Base-by-base conservation (phyloP, 2,329 filamentous ascomycete genomes). In the Alternaria viburni region DNA sequence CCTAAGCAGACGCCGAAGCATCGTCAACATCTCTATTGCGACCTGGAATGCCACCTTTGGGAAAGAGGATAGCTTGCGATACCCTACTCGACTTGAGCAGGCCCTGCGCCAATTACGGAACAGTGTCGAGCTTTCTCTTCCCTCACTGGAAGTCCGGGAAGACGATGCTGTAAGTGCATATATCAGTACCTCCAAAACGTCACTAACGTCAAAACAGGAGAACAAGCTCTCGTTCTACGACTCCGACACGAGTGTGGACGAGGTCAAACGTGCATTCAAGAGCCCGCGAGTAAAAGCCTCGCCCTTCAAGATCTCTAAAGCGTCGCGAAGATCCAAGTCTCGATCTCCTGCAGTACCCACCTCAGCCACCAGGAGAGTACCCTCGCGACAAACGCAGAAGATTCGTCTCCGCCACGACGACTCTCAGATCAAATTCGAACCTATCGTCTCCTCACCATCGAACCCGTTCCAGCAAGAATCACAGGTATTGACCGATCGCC, bases 391-490 rank as follows among this genome's bases (percentile, higher is more conserved):
- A 26, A 81, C 78, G 54, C 78, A 79, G 12, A 87, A 85, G 50
- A 83, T 86, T 17, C 87, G 86, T 62, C 83, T 90, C 26, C 88
- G 91, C 32, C 93, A 97, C 70, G 88, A 97, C 65, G 87, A 96
- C 78, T 96, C 93, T 0, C 93, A 96, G 73, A 86, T 96, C 25
- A 86, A 92, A 46, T 96, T 96, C 72, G 88, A 90, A 3, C 82
- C 88, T 0, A 90, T 95, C 50, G 86, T 87, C 28, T 88, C 89
- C 12, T 88, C 89, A 0, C 81, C 85, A 4, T 80, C 84, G 5
- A 79, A 81, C 13, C 80, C 78, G 0, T 75, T 77, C 19, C 69
- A 74, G 4, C 74, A 85, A 3, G 89, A 92, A 59, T 93, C 91
- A 0, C 93, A 96, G 70, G 80, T 89, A 17, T 82, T 97, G 52